Base-by-base conservation (phyloP, 345 rosid genomes). In the Brassica incana region DNA sequence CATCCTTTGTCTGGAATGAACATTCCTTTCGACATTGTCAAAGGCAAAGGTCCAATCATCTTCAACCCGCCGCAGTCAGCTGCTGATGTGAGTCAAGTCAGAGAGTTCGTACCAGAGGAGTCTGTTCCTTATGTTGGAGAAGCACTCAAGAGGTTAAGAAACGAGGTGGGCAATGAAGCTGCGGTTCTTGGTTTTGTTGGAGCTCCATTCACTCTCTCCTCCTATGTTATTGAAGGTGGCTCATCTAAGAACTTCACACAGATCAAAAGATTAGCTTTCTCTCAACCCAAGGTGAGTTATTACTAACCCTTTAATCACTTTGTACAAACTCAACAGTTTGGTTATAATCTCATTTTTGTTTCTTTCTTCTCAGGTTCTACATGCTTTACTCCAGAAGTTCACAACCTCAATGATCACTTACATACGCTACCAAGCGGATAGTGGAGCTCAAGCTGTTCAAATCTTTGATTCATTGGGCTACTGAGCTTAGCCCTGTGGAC, bases 1-100 rank as follows among this genome's bases (percentile, higher is more conserved):
- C 99, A n/a, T 66, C 97, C 99, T 65, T 94, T 95, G 79, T 85
- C 99, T 61, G 98, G 99, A 82, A 95, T 95, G 99, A 95, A 95
- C 84, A 90, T 95, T 86, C 99, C 98, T 67, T 95, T 95, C 60
- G 98, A 95, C 82, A 93, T 95, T 84, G 89, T 92, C 75, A 92
- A 93, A 86, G 98, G 98, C 6, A 95, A 91, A 84, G 98, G 99
- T 83, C 99, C 93, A 29, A 82, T 93, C 66, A 93, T 95, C 79
- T 92, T 91, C 59, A 78, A 90, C 68, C 98, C 99, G 27, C 82
- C 92, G n/a, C 83, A 81, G 16, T 85, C 91, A 48, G 85, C 91
- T 73, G 83, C 83, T n/a, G 93, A 91, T 65, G 97, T 93, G 56
- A 86, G 83, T 84, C 82, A 83, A 88, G 99, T 92, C 66, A 85